A percentile compares a stretch with the other conserved stretches of the same genome.
These are phyloP conservation scores for Rhodotorula kratochvilovae DNA, from an alignment of 768 basidiomycete genomes.

Conservation along the genomic window DNA sequence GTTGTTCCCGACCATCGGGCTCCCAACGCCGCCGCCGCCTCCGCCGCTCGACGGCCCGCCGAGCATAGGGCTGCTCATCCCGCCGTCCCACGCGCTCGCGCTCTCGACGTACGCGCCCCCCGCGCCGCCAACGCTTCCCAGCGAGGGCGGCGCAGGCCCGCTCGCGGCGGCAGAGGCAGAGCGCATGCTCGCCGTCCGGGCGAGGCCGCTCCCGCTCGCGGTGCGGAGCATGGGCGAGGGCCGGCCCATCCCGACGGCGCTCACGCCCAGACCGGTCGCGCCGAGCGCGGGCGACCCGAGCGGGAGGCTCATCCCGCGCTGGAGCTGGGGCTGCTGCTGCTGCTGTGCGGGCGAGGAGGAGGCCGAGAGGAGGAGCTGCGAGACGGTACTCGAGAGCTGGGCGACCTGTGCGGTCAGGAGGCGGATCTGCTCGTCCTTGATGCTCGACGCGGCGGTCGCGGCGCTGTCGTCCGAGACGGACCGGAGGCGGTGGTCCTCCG, in stretches of 20 bases:
- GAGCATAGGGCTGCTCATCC: constrained; percentile 40
- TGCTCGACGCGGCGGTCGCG: constrained; percentile 30
- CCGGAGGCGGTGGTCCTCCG: constrained; percentile 39
- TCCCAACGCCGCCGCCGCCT: neutral
- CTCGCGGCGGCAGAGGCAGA: neutral
- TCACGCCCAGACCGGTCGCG: constrained; percentile 21
- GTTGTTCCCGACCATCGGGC: constrained; percentile 10
- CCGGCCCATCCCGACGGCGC: neutral
- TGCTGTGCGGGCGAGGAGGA: too few species aligned
- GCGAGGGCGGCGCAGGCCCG: too few species aligned
- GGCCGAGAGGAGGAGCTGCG: constrained; percentile 63
- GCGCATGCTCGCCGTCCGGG: constrained; percentile 17
- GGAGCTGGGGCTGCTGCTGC: too few species aligned
- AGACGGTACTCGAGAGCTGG: constrained; percentile 75
- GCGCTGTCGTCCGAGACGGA: constrained; percentile 33
- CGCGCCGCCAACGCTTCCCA: neutral
- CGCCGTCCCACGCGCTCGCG: constrained; percentile 18
- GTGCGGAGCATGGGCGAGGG: constrained; percentile 11
- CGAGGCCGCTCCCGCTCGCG: constrained; percentile 8
- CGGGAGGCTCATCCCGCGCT: constrained; percentile 27
- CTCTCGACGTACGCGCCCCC: neutral
- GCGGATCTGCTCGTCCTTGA: constrained; percentile 55
- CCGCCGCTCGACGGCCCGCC: constrained; percentile 71
- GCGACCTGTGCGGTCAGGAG: constrained; percentile 68
- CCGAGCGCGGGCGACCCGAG: constrained; percentile 8